These are phyloP conservation scores for Panus rudis DNA, from an alignment of 768 basidiomycete species.

Conservation along the genomic window DNA sequence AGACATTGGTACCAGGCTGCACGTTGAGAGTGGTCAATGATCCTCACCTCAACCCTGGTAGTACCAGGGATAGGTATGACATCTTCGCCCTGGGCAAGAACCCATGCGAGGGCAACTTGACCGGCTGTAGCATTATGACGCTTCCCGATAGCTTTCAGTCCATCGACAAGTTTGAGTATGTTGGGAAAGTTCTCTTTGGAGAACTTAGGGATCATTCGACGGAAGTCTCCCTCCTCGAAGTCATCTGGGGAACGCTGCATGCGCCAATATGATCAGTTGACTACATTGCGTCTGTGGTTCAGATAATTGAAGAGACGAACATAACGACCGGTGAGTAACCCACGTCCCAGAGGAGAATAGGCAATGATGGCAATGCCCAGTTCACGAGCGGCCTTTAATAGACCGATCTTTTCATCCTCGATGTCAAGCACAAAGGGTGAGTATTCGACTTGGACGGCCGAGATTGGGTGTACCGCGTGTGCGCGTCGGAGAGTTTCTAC, in stretches of 20 bases:
- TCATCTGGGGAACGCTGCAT: constrained; percentile 22
- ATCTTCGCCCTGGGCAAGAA: constrained; percentile 24
- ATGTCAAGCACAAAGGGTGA: constrained; percentile 37
- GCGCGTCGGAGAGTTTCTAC: constrained; percentile 17
- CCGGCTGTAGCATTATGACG: constrained; percentile 25
- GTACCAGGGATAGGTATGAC: constrained; percentile 23
- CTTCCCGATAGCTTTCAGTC: constrained; percentile 26
- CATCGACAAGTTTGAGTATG: constrained; percentile 30
- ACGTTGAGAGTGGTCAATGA: not conserved
- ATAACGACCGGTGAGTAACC: constrained; percentile 22
- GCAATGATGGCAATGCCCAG: constrained; percentile 36
- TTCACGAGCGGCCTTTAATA: constrained; percentile 32
- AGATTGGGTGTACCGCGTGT: constrained; percentile 35
- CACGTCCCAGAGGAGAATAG: constrained; percentile 32
- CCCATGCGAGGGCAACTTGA: constrained; percentile 28
- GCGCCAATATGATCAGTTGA: not conserved
- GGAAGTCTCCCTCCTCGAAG: constrained; percentile 22
- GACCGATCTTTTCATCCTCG: constrained; percentile 29
- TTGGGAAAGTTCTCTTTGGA: constrained; percentile 38
- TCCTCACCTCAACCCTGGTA: constrained; percentile 8
- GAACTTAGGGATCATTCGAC: constrained; percentile 15
- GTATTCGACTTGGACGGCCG: constrained; percentile 38
- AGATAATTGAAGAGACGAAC: constrained; percentile 7
- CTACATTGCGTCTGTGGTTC: not conserved
- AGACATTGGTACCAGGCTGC: not conserved